Percentiles rank a stretch among this genome's conserved stretches.
These are phyloP conservation scores for Phytophthora vignae DNA, from an alignment of 352 stramenopile genomes.

Conservation along the genomic window DNA sequence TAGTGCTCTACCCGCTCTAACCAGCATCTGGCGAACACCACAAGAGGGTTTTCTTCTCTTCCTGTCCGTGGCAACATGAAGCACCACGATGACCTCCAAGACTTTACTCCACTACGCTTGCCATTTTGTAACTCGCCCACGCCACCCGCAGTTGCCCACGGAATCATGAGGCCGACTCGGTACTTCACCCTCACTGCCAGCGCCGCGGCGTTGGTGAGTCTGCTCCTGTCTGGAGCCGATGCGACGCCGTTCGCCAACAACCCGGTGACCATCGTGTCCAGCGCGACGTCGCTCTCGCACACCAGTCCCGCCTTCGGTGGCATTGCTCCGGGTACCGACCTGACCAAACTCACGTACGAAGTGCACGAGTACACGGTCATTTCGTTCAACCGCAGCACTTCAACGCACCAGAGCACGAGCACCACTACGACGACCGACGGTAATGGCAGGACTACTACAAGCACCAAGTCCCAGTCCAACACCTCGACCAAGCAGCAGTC, in stretches of 20 bases:
- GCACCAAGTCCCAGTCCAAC: slow-evolving; percentile 15
- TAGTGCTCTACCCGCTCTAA: slow-evolving; percentile 4
- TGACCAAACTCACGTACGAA: slow-evolving; percentile 28
- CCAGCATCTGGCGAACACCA: slow-evolving; percentile 36
- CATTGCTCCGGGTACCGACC: slow-evolving; percentile 17
- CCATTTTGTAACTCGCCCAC: slow-evolving; percentile 31
- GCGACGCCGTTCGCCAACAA: slow-evolving; percentile 45
- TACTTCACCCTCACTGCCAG: slow-evolving; percentile 14
- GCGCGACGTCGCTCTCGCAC: slow-evolving; percentile 38
- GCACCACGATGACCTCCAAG: background rate
- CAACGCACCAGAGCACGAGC: slow-evolving; percentile 23
- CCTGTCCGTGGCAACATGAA: slow-evolving; percentile 12
- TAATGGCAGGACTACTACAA: slow-evolving; percentile 18
- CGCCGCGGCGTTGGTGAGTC: slow-evolving; percentile 15
- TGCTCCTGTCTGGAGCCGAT: slow-evolving; percentile 19
- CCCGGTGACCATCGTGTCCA: slow-evolving; percentile 36
- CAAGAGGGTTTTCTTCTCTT: slow-evolving; percentile 15
- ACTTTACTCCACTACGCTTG: too few species aligned
- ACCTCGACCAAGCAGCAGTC: slow-evolving; percentile 20
- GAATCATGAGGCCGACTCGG: slow-evolving; percentile 27
- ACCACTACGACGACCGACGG: slow-evolving; percentile 16
- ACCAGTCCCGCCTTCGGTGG: slow-evolving; percentile 37
- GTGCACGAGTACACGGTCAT: slow-evolving; percentile 30
- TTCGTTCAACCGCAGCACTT: slow-evolving; percentile 10
- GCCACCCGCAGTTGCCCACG: slow-evolving; percentile 19